Percentiles rank a stretch among this genome's conserved stretches.
Conservation (phyloP, 2,329 filamentous ascomycete species). For the Aspergillus persii region DNA sequence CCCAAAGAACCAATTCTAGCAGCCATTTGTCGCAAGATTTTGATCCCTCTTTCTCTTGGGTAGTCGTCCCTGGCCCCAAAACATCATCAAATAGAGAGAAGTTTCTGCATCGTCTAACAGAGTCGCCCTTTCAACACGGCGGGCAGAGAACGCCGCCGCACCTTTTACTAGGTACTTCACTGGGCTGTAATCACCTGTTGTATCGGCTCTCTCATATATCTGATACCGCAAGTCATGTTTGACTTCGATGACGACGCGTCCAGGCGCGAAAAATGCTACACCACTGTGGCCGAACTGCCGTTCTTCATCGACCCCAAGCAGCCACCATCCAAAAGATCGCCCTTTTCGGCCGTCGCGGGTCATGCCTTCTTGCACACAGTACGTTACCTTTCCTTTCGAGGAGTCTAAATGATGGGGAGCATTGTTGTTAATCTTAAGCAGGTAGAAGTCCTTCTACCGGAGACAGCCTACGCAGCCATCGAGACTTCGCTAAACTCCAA, state of each 20-base stretch:
- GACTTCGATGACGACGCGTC: conserved; percentile 41
- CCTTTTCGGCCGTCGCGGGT: conserved; percentile 66
- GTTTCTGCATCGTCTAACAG: background rate
- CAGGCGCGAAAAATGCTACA: conserved; percentile 63
- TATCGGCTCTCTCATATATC: background rate
- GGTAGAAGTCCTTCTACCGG: conserved; percentile 68
- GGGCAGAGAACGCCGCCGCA: background rate
- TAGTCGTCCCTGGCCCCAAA: background rate
- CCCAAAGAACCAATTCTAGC: background rate
- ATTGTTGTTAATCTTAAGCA: conserved; percentile 11
- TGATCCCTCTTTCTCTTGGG: background rate
- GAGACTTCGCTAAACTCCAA: conserved; percentile 51
- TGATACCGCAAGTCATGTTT: conserved; percentile 37
- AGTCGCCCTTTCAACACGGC: background rate
- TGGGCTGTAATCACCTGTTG: background rate
- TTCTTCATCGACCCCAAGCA: conserved; percentile 69
- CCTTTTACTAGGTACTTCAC: background rate
- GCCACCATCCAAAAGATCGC: conserved; percentile 69
- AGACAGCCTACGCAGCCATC: conserved; percentile 57
- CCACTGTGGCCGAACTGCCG: conserved; percentile 66
- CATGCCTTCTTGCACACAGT: conserved; percentile 70
- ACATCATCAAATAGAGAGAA: background rate
- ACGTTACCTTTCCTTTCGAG: conserved; percentile 1
- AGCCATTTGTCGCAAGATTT: background rate
- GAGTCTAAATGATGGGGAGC: background rate